A percentile compares a stretch with the other conserved stretches of the same genome.
Conservation (phyloP, 2,329 filamentous ascomycete genomes). For the Penicillium expansum region DNA sequence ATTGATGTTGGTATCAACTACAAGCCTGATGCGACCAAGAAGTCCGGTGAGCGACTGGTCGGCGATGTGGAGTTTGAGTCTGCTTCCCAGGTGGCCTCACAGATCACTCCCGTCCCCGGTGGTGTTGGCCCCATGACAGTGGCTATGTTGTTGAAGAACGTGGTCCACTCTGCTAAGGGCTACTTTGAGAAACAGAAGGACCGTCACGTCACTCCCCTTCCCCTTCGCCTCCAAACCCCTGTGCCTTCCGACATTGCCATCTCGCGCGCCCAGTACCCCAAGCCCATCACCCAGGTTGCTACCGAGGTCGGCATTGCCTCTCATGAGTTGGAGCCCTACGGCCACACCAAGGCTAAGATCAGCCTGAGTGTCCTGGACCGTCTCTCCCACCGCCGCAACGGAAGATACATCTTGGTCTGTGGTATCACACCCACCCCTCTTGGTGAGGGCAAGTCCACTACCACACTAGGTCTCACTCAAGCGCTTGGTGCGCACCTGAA, state of each 20-base stretch:
- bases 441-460: conserved; percentile 97
- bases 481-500: conserved; percentile 85
- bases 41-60: conserved; percentile 87
- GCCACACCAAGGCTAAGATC: conserved; percentile 93
- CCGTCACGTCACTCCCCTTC: conserved; percentile 76
- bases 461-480: conserved; percentile 91
- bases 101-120: conserved; percentile 93
- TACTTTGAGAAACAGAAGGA: conserved; percentile 82
- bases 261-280: conserved; percentile 85
- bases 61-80: conserved; percentile 92
- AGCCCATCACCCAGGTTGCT: conserved; percentile 81
- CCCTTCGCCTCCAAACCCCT: conserved; percentile 71
- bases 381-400: conserved; percentile 80
- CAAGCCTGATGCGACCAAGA: conserved; percentile 81
- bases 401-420: conserved; percentile 87
- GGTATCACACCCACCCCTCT: conserved; percentile 96
- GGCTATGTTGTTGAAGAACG: conserved; percentile 95
- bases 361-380: conserved; percentile 78
- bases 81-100: conserved; percentile 78
- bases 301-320: conserved; percentile 80
- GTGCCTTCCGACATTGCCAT: conserved; percentile 96
- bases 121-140: conserved; percentile 99
- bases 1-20: conserved; percentile 99
- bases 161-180: conserved; percentile 77
- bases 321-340: conserved; percentile 93